phyloP scores from a whole-genome alignment of 352 stramenopile species.

The Blastocystis hominis region DNA sequence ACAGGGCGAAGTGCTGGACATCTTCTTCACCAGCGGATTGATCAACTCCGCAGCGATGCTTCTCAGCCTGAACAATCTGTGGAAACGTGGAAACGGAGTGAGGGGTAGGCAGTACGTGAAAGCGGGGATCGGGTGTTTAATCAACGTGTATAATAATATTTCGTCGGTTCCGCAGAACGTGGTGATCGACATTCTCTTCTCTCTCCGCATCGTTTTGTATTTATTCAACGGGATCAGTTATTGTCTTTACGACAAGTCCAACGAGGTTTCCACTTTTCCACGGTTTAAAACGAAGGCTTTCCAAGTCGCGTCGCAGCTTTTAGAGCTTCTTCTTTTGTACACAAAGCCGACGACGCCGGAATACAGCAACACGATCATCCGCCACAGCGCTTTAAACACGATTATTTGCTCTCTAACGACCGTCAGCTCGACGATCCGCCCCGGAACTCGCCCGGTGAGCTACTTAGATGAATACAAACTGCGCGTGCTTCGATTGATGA shows the following conservation, averaged over 20 bases:
- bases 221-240: background rate
- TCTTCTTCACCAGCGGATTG: slow-evolving; percentile 1
- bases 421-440: background rate
- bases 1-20: background rate
- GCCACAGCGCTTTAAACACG: background rate
- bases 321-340: background rate
- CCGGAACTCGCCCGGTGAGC: background rate
- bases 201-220: background rate
- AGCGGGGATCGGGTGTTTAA: background rate
- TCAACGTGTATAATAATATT: slow-evolving; percentile 9
- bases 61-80: background rate
- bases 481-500: background rate
- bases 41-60: background rate
- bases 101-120: background rate
- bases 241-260: background rate
- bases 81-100: background rate
- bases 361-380: background rate
- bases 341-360: background rate
- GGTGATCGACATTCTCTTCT: slow-evolving; percentile 16
- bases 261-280: background rate
- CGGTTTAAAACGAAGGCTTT: background rate
- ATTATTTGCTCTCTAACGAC: background rate
- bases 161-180: background rate
- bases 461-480: background rate
- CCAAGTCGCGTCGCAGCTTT: background rate